Conservation (phyloP, 2,329 filamentous ascomycete species). For the Albophoma yamanashiensis region DNA sequence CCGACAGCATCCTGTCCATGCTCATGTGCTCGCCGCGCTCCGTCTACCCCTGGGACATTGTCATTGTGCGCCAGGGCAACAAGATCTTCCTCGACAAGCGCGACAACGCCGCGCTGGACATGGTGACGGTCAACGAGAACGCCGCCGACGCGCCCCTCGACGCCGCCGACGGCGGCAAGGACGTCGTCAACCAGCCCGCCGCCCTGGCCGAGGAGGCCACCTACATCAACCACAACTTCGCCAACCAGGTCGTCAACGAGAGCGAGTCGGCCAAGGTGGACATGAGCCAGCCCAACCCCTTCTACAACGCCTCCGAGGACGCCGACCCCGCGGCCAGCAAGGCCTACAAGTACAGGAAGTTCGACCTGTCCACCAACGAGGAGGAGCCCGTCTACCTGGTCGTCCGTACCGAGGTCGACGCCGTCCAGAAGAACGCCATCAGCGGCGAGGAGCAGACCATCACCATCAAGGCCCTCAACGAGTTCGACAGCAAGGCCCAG, state of each 20-base stretch:
- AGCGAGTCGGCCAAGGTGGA: slow-evolving; percentile 66
- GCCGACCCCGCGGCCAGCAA: slow-evolving; percentile 91
- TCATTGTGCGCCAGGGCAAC: slow-evolving; percentile 85
- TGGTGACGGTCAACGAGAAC: slow-evolving; percentile 99
- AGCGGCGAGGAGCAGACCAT: slow-evolving; percentile 85
- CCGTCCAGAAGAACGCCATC: slow-evolving; percentile 89
- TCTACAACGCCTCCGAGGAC: slow-evolving; percentile 91
- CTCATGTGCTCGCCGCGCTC: slow-evolving; percentile 97
- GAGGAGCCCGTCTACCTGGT: slow-evolving; percentile 89
- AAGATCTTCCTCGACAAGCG: slow-evolving; percentile 99
- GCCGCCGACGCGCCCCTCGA: slow-evolving; percentile 91
- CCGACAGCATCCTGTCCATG: slow-evolving; percentile 95
- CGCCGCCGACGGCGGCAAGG: slow-evolving; percentile 83
- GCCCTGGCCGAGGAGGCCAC: slow-evolving; percentile 94
- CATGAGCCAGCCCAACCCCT: slow-evolving; percentile 86
- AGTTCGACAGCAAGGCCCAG: slow-evolving; percentile 97
- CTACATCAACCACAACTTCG: slow-evolving; percentile 99
- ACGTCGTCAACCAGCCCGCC: slow-evolving; percentile 85
- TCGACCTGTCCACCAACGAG: slow-evolving; percentile 89
- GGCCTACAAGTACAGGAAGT: slow-evolving; percentile 96
- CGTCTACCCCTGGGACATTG: slow-evolving; percentile 96
- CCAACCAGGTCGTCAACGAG: slow-evolving; percentile 88
- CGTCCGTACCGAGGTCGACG: slow-evolving; percentile 91
- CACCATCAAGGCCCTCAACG: slow-evolving; percentile 92
- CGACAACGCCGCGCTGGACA: slow-evolving; percentile 85